Percentiles rank a stretch among this genome's conserved stretches.
phyloP scores from a whole-genome alignment of 345 rosid genomes.

The Geranium brycei region DNA sequence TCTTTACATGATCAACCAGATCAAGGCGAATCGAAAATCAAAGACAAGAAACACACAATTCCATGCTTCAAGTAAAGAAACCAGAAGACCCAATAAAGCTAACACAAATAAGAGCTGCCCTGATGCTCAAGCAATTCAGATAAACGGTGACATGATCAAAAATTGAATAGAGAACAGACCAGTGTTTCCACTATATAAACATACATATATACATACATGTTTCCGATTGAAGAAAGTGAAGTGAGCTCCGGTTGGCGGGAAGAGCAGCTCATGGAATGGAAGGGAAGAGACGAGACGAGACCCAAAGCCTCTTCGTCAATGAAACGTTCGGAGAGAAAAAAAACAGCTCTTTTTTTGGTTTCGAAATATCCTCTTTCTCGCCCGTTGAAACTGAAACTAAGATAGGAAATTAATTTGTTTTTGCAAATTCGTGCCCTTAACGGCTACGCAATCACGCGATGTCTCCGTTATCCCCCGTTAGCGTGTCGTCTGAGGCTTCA shows the following conservation, averaged over 20 bases:
- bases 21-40: constrained; percentile 5
- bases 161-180: neutral
- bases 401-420: neutral
- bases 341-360: constrained; percentile 20
- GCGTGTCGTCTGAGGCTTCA: neutral
- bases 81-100: constrained; percentile 11
- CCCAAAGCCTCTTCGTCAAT: constrained; percentile 8
- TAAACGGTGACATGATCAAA: neutral
- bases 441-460: constrained; percentile 22
- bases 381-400: constrained; percentile 66
- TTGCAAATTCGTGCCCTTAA: neutral
- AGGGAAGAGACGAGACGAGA: neutral
- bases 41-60: constrained; percentile 6
- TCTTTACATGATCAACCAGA: constrained; percentile 32
- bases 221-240: constrained; percentile 2
- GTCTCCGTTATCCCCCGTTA: constrained; percentile 56
- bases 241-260: constrained; percentile 44
- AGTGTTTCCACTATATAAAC: neutral
- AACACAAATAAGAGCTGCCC: constrained; percentile 16
- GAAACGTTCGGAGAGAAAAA: constrained; percentile 11
- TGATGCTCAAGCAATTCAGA: constrained; percentile 6
- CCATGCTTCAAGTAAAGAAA: constrained; percentile 20
- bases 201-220: neutral
- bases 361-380: constrained; percentile 42
- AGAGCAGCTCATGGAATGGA: constrained; percentile 39